Conservation (phyloP, 345 rosid genomes). For the Acer campestre region DNA sequence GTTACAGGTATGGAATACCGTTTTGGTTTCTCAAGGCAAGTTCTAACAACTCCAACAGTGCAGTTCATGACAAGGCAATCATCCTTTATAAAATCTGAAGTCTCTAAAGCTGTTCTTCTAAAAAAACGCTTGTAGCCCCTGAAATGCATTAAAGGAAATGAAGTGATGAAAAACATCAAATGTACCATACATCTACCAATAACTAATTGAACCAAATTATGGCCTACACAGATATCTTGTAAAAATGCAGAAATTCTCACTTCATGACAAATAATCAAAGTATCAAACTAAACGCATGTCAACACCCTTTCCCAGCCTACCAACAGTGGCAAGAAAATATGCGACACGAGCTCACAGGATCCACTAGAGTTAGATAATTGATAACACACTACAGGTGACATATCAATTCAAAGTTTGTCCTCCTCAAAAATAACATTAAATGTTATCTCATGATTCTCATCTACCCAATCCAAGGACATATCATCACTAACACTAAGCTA, state of each 20-base stretch:
- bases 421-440: too few relatives aligned
- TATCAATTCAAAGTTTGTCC: too few relatives aligned
- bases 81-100: slow-evolving; percentile 80
- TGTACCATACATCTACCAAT: neutral
- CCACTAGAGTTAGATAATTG: neutral
- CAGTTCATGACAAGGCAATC: slow-evolving; percentile 82
- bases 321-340: neutral
- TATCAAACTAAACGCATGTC: neutral
- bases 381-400: neutral
- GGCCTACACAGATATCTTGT: neutral
- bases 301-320: neutral
- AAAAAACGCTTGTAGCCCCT: slow-evolving; percentile 98
- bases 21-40: slow-evolving; percentile 73
- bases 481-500: slow-evolving; percentile 3
- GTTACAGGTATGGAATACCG: slow-evolving; percentile 57
- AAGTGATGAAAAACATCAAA: slow-evolving; percentile 7
- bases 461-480: neutral
- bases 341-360: neutral
- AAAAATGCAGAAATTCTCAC: neutral
- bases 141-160: slow-evolving; percentile 26
- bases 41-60: slow-evolving; percentile 91
- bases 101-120: slow-evolving; percentile 67
- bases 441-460: neutral
- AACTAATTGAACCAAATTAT: neutral
- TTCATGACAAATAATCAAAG: neutral